Percentiles rank a stretch among this genome's conserved stretches.
These are phyloP conservation scores for Sarcocystis neurona DNA, from an alignment of 169 alveolate species.

Conservation along the genomic window DNA sequence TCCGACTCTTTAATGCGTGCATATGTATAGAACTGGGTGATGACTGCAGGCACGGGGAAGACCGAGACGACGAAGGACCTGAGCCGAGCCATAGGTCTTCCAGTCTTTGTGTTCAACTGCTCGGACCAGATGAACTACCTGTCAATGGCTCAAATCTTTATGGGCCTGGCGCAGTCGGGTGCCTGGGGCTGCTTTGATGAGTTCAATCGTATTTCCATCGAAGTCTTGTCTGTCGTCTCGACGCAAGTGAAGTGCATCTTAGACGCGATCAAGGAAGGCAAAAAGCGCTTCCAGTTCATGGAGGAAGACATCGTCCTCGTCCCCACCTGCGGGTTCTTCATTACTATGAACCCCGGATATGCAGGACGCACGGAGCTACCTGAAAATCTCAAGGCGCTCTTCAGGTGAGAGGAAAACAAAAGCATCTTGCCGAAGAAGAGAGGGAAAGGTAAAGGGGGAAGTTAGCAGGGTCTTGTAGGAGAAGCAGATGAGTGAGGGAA, in stretches of 20 bases:
- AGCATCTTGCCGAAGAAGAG: no score
- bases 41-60: constrained; percentile 99
- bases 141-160: constrained; percentile 95
- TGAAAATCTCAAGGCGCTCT: constrained; percentile 90
- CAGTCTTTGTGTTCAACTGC: constrained; percentile 94
- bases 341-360: constrained; percentile 96
- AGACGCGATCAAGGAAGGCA: constrained; percentile 47
- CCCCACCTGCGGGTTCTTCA: constrained; percentile 86
- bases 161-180: constrained; percentile 87
- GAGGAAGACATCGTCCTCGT: constrained; percentile 78
- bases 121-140: constrained; percentile 91
- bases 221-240: constrained; percentile 92
- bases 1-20: no score
- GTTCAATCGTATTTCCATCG: constrained; percentile 91
- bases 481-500: no score
- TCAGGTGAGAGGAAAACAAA: constrained; percentile 83
- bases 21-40: neutral
- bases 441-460: no score
- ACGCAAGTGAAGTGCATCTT: constrained; percentile 74
- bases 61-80: constrained; percentile 94
- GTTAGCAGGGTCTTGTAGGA: no score
- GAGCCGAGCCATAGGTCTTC: constrained; percentile 92
- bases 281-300: constrained; percentile 53
- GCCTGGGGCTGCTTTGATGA: constrained; percentile 96
- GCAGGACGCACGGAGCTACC: constrained; percentile 94